These are phyloP conservation scores for Penicillium sp. DNA, from an alignment of 2,329 filamentous ascomycete genomes.

Conservation along the genomic window DNA sequence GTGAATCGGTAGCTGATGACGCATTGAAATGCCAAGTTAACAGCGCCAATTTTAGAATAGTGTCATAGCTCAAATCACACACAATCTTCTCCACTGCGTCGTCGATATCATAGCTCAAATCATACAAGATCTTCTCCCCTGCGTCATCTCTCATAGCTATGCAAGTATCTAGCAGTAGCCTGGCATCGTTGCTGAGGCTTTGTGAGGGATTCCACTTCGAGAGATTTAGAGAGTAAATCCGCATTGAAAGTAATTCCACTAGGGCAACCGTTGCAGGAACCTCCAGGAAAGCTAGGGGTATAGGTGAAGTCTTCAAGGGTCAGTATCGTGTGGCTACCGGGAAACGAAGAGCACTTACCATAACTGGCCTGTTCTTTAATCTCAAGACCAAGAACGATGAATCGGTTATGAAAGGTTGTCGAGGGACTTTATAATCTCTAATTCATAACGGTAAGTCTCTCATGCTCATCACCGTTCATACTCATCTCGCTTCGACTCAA, in stretches of 20 bases:
- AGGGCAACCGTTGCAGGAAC: neutral
- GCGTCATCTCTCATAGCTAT: neutral
- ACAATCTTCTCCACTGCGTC: too few species aligned
- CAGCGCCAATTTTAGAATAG: too few species aligned
- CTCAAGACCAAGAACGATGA: neutral
- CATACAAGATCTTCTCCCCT: too few species aligned
- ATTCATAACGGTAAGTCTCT: neutral
- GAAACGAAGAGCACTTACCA: neutral
- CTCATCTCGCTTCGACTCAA: neutral
- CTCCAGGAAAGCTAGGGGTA: neutral
- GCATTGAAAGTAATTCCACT: neutral
- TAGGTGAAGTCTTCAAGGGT: neutral
- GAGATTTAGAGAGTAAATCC: neutral
- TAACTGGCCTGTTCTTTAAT: neutral
- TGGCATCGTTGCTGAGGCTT: neutral
- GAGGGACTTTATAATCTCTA: neutral
- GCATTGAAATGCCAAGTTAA: too few species aligned
- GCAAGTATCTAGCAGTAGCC: neutral
- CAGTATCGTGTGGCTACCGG: neutral
- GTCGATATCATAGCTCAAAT: too few species aligned
- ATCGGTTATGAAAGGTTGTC: neutral
- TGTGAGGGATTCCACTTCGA: neutral
- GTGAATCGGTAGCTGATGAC: too few species aligned
- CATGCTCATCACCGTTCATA: neutral
- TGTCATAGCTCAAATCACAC: too few species aligned